These are phyloP conservation scores for Candida lessepsii DNA, from an alignment of 805 yeast genomes.

Conservation along the genomic window DNA sequence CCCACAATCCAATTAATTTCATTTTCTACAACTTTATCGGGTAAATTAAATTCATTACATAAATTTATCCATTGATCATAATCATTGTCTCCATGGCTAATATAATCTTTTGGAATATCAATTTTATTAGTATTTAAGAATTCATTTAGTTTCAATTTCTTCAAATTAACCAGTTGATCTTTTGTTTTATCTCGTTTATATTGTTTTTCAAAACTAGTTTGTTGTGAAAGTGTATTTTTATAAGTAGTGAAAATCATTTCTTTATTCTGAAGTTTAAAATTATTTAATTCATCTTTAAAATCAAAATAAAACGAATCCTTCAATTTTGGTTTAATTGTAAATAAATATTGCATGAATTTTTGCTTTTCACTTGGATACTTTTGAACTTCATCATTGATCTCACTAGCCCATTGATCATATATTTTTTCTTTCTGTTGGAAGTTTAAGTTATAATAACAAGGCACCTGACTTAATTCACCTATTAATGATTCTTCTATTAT, in stretches of 20 bases:
- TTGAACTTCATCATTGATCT: background rate
- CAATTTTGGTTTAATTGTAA: conserved; percentile 28
- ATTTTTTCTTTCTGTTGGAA: conserved; percentile 20
- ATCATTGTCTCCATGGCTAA: no score
- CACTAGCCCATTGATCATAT: conserved; percentile 27
- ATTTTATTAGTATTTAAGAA: conserved; percentile 17
- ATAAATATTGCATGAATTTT: conserved; percentile 24
- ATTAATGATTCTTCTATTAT: conserved; percentile 37
- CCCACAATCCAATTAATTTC: conserved; percentile 39
- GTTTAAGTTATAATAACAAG: conserved; percentile 28
- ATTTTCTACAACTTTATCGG: conserved; percentile 22
- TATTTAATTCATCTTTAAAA: conserved; percentile 19
- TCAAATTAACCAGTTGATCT: conserved; percentile 25
- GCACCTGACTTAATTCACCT: conserved; percentile 23
- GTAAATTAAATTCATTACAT: conserved; percentile 22
- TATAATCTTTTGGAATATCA: no score
- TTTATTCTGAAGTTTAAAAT: conserved; percentile 15
- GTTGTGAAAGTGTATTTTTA: conserved; percentile 28
- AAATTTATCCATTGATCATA: conserved; percentile 27
- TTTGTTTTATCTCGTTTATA: conserved; percentile 17
- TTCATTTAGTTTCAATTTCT: conserved; percentile 25
- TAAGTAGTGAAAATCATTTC: conserved; percentile 24
- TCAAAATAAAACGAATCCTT: conserved; percentile 27
- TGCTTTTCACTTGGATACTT: conserved; percentile 19
- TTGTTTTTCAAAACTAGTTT: conserved; percentile 26